Percentiles rank a stretch among this genome's conserved stretches.
Evolutionary conservation across 768 basidiomycete genomes (phyloP).

Genomic region (Harrya chromipes): DNA sequence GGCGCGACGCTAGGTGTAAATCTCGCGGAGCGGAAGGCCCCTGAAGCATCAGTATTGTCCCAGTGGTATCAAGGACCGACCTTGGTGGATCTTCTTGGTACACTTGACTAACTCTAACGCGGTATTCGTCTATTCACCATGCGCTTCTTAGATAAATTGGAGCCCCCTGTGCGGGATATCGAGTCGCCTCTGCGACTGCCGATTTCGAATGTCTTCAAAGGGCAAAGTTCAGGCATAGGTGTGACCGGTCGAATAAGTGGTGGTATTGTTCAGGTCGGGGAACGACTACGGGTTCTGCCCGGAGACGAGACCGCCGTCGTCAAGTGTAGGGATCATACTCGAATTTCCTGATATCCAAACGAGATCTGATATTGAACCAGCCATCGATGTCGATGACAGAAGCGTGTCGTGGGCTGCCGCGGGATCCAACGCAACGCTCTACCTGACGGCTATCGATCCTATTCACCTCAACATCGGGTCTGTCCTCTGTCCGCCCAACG

Average conservation of each 20-base stretch:
- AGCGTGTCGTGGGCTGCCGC: conserved; percentile 84
- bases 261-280: conserved; percentile 91
- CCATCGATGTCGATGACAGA: conserved; percentile 80
- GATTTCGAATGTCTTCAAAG: conserved; percentile 93
- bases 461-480: conserved; percentile 84
- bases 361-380: conserved; percentile 38
- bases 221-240: conserved; percentile 71
- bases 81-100: conserved; percentile 80
- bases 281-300: conserved; percentile 80
- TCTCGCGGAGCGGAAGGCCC: conserved; percentile 50
- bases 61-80: conserved; percentile 88
- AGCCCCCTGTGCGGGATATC: conserved; percentile 78
- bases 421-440: conserved; percentile 85
- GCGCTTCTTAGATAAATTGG: conserved; percentile 62
- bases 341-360: background rate
- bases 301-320: conserved; percentile 89
- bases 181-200: conserved; percentile 79
- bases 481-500: conserved; percentile 75
- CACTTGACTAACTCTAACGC: background rate
- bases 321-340: conserved; percentile 43
- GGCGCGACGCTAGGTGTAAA: conserved; percentile 91
- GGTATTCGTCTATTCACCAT: background rate
- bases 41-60: conserved; percentile 45
- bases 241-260: conserved; percentile 83
- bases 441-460: conserved; percentile 79